Conservation (phyloP, 345 rosid species). For the Salix exigua region DNA sequence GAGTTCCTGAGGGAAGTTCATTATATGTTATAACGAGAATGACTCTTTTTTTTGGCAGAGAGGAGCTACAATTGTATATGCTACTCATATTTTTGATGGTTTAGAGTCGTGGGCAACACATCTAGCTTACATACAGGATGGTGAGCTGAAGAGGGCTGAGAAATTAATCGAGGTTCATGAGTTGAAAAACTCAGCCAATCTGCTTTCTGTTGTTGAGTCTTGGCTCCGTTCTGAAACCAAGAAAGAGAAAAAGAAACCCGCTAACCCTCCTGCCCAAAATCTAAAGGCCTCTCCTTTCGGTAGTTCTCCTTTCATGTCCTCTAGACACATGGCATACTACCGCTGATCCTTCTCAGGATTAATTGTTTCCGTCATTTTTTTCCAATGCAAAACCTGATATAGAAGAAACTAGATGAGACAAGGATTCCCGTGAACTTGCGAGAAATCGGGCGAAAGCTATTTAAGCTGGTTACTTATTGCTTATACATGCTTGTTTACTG, state of each 20-base stretch:
- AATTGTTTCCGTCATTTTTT: neutral
- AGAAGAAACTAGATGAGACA: neutral
- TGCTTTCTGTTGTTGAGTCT: conserved; percentile 77
- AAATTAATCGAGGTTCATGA: conserved; percentile 52
- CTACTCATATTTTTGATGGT: conserved; percentile 92
- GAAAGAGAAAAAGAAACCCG: conserved; percentile 47
- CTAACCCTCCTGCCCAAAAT: conserved; percentile 32
- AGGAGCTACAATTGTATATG: conserved; percentile 85
- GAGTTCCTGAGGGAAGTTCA: neutral
- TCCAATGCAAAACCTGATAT: neutral
- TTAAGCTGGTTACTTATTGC: neutral
- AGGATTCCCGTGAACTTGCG: neutral
- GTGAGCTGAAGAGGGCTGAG: conserved; percentile 57
- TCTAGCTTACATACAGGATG: conserved; percentile 82
- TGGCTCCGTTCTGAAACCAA: conserved; percentile 85
- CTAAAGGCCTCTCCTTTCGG: conserved; percentile 47
- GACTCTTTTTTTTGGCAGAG: conserved; percentile 33
- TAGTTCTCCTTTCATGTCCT: conserved; percentile 64
- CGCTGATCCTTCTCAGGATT: conserved; percentile 35
- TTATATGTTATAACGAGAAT: neutral
- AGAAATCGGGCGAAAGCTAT: neutral
- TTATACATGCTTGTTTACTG: neutral
- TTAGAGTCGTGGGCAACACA: conserved; percentile 87
- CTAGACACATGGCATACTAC: conserved; percentile 91
- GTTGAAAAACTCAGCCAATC: conserved; percentile 58